Percentiles rank a stretch among this genome's conserved stretches.
Evolutionary conservation across 495 filamentous ascomycete genomes (phyloP).

Genomic region (Penicillium herquei): DNA sequence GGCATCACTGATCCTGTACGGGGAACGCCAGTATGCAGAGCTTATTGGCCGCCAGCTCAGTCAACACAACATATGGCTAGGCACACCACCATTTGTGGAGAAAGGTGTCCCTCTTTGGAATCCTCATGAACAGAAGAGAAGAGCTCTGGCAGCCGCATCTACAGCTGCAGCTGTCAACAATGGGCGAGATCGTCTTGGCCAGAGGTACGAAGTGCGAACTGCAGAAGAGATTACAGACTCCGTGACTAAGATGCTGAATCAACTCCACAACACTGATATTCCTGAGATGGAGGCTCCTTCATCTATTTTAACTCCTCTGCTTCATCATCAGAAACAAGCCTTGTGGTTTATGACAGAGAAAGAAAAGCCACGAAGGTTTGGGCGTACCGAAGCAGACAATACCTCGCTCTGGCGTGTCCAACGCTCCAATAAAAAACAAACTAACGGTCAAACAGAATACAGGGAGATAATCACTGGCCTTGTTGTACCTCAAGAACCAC

Average conservation of each 20-base stretch:
- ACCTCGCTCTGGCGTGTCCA: constrained; percentile 74
- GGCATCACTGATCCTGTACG: constrained; percentile 75
- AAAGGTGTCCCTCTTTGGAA: constrained; percentile 65
- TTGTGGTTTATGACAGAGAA: constrained; percentile 84
- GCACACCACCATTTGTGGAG: constrained; percentile 61
- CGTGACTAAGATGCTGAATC: constrained; percentile 84
- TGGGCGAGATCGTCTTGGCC: constrained; percentile 17
- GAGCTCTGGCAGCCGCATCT: constrained; percentile 24
- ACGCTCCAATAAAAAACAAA: constrained; percentile 7
- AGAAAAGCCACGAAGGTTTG: constrained; percentile 61
- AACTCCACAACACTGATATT: constrained; percentile 69
- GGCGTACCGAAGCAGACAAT: constrained; percentile 53
- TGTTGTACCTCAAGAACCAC: constrained; percentile 59
- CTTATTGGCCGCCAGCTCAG: constrained; percentile 64
- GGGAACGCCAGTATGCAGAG: constrained; percentile 61
- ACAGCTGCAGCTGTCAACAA: constrained; percentile 19
- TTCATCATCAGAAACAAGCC: constrained; percentile 89
- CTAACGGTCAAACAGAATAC: constrained; percentile 59
- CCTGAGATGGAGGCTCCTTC: constrained; percentile 68
- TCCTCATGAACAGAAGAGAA: constrained; percentile 57
- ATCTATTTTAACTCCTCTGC: constrained; percentile 64
- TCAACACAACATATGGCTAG: constrained; percentile 63
- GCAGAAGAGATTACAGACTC: constrained; percentile 82
- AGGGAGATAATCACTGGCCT: constrained; percentile 82
- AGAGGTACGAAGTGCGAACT: constrained; percentile 58